Evolutionary conservation across 192 early-diverging fungal genomes (phyloP), one percentile per base, ranked within the genome.

Genomic region (Backusella macrospora): DNA sequence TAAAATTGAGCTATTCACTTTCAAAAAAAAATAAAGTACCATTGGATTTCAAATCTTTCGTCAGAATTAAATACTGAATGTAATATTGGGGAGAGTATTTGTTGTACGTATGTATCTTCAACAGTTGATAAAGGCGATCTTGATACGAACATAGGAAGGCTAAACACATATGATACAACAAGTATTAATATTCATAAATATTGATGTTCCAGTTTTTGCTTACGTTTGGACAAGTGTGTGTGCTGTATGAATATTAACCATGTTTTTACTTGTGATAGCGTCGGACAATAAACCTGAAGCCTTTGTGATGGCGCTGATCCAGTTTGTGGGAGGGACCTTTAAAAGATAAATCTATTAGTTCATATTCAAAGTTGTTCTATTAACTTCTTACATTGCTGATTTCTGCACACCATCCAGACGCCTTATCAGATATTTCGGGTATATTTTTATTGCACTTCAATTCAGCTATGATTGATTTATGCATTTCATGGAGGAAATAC

Each of bases 11-110:
- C 48, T 5, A 18, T 18, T 49, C 48, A 49, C 48, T 49, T 21
- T 49, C 48, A 49, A 49, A 49, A 49, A 48, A 48, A 48, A 48
- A 18, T 18, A 21, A 49, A 42, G 46, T 47, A 47, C 46, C 46
- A 47, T 47, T 47, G 4, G 46, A 47, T 47, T 47, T 47, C 46
- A 16, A 47, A 47, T n/a, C 15, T 16, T 2, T 47, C 46, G 13
- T 47, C 46, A 47, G 46, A 47, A 47, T 47, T 16, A 47, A 47
- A 47, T 16, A 47, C 6, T 16, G 15, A 47, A 16, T 47, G 46
- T 13, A 48, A 8, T 18, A 49, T n/a, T 5, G 48, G 48, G 48
- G 48, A 21, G 18, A 49, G 48, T 21, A 49, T 9, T 9, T 49
- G n/a, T 18, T 21, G 18, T 49, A 49, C 18, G n/a, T 49, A 49